phyloP scores from a whole-genome alignment of 306 rosid species.

The Trichosanthes cucumerina region DNA sequence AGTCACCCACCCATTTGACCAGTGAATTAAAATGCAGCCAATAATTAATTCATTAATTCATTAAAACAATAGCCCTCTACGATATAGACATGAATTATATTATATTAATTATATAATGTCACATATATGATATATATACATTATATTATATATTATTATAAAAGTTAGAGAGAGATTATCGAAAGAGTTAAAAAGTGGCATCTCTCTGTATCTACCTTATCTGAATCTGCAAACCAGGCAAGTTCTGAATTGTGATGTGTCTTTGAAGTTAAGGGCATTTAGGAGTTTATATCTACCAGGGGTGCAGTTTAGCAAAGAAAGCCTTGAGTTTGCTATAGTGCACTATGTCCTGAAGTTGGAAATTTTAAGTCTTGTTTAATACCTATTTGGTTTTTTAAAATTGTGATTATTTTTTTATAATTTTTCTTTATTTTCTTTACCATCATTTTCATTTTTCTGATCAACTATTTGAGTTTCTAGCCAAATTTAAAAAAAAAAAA shows the following conservation, averaged over 20 bases:
- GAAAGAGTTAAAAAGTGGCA: background rate
- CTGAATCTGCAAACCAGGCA: background rate
- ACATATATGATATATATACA: background rate
- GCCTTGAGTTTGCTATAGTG: background rate
- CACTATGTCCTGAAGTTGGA: background rate
- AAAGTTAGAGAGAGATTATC: background rate
- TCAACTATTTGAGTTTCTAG: too few relatives aligned
- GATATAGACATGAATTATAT: background rate
- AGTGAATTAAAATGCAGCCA: background rate
- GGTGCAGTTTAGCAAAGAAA: background rate
- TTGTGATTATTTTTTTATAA: too few relatives aligned
- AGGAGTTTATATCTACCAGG: background rate
- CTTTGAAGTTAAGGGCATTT: background rate
- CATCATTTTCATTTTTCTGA: too few relatives aligned
- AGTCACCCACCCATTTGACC: background rate
- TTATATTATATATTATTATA: background rate
- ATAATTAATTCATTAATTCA: background rate
- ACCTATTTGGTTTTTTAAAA: too few relatives aligned
- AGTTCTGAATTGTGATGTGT: background rate
- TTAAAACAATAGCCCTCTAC: background rate
- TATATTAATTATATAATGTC: background rate
- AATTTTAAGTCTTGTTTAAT: too few relatives aligned
- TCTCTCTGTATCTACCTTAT: background rate
- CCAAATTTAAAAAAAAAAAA: too few relatives aligned
- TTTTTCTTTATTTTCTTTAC: too few relatives aligned